Base-by-base conservation (phyloP, 2,329 filamentous ascomycete genomes). In the Trichoderma gracile region DNA sequence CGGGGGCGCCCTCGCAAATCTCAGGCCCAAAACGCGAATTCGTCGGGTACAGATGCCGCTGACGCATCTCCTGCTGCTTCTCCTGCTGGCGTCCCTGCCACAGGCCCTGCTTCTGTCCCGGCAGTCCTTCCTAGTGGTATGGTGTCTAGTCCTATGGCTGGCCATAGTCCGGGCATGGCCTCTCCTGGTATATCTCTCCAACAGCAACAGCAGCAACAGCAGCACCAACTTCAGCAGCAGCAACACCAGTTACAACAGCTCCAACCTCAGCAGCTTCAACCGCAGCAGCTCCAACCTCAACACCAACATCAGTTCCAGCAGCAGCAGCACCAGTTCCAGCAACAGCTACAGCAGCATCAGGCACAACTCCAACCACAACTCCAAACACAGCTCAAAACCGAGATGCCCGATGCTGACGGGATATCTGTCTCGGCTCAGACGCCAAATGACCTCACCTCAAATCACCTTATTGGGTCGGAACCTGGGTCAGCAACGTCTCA, bases 1-100 rank as follows among this genome's bases (percentile, higher is more conserved):
- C 80, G 84, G 50, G 83, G 84, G 2, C 78, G 84, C 7, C 82
- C 83, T 0, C 77, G 80, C 60, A 86, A 86, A 71, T 45, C 57
- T 15, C 57, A 54, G 30, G 56, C 10, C 10, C 40, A 42, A 5
- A 50, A 68, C 61, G 43, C 68, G 67, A 23, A 58, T 14, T 68
- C 62, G 30, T 53, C 27, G 56, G 45, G 42, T 25, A 21, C 57
- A 27, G 66, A 49, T 30, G 25, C 62, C 15, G 8, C 47, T n/a
- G 25, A 52, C 40, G 40, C 53, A 10, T 30, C 68, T n/a, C n/a
- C 54, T 10, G 30, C 40, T 25, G 50, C 5, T 27, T 23, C 64
- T 52, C 54, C 55, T 15, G 5, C 40, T 42, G 55, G 40, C 27
- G 40, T 45, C 21, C 47, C 54, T 55, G 54, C 53, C 7, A 66